A percentile compares a stretch with the other conserved stretches of the same genome.
phyloP scores from a whole-genome alignment of 192 early-diverging fungal species.

The Martensiomyces pterosporus region DNA sequence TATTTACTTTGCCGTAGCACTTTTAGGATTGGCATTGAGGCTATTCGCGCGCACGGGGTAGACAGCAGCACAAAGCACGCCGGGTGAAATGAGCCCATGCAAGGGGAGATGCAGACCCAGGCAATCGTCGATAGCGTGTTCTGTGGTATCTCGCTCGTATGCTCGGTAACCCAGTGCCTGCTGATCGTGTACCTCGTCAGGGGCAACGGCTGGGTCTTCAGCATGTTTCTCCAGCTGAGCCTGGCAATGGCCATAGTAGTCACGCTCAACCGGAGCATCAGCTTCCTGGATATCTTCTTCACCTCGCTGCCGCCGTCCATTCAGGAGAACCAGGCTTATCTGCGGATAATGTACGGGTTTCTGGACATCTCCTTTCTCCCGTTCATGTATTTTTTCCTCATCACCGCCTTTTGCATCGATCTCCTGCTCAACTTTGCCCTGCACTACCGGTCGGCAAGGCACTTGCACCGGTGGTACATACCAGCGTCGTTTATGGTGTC shows the following conservation, averaged over 20 bases:
- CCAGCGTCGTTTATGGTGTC: slow-evolving; percentile 30
- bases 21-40: too few species aligned
- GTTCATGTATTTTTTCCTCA: slow-evolving; percentile 48
- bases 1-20: too few species aligned
- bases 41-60: too few species aligned
- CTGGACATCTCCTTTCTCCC: slow-evolving; percentile 49
- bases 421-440: slow-evolving; percentile 49
- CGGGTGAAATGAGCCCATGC: slow-evolving; percentile 7
- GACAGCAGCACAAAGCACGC: neutral
- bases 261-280: slow-evolving; percentile 43
- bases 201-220: slow-evolving; percentile 47
- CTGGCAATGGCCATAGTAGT: slow-evolving; percentile 47
- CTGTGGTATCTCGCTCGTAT: slow-evolving; percentile 39
- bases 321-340: slow-evolving; percentile 32
- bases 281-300: slow-evolving; percentile 50
- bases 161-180: slow-evolving; percentile 39
- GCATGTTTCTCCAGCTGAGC: slow-evolving; percentile 45
- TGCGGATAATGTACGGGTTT: slow-evolving; percentile 50
- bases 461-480: slow-evolving; percentile 41
- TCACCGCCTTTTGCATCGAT: slow-evolving; percentile 50
- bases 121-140: slow-evolving; percentile 41
- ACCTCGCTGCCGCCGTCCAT: slow-evolving; percentile 20
- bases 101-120: slow-evolving; percentile 35
- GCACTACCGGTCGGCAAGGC: slow-evolving; percentile 39
- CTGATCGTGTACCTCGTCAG: slow-evolving; percentile 38